Evolutionary conservation across 208 protist genomes (phyloP).

Genomic region (Naegleria gruberi): DNA sequence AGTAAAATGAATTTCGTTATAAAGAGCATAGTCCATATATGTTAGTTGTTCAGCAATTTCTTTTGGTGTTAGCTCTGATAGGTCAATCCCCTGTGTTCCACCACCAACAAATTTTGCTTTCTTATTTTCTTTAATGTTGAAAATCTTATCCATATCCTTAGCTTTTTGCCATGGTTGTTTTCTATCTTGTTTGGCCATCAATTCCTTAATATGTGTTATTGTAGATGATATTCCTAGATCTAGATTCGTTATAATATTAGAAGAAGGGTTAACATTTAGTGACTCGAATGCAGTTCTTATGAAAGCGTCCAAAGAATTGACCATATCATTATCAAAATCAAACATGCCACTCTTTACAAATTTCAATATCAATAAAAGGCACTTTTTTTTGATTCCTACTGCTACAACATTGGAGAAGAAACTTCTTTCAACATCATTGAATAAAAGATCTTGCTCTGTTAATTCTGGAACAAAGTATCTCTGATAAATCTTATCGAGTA

Average conservation of each 20-base stretch:
- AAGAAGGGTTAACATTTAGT: neutral
- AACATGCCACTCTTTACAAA: neutral
- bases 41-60: slow-evolving; percentile 5
- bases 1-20: neutral
- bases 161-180: neutral
- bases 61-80: neutral
- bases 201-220: neutral
- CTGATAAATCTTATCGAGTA: neutral
- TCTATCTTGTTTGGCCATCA: neutral
- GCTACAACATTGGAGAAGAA: neutral
- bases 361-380: neutral
- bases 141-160: neutral
- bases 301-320: neutral
- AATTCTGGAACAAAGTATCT: neutral
- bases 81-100: neutral
- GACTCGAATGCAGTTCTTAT: neutral
- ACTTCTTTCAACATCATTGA: neutral
- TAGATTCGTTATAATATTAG: neutral
- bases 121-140: neutral
- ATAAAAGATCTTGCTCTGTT: neutral
- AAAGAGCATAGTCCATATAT: neutral
- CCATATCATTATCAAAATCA: slow-evolving; percentile 13
- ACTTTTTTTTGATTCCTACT: neutral
- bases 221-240: neutral
- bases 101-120: neutral